Conservation (phyloP, 1,284 basidiomycete species). For the Ganoderma boninense region DNA sequence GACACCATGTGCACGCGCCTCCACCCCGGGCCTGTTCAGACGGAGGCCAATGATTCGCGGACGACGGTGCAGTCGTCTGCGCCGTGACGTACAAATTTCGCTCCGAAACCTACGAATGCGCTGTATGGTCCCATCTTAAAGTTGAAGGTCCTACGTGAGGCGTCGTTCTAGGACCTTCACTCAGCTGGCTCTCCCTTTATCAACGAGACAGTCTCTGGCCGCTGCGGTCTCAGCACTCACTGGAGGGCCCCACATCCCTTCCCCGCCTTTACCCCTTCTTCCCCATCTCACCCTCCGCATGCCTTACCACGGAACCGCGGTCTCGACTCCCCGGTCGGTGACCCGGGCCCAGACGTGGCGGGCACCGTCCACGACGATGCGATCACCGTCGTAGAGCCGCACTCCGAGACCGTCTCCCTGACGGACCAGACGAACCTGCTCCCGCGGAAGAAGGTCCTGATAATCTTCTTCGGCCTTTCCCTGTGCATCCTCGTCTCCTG, state of each 20-base stretch:
- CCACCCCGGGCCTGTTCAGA: slow-evolving; percentile 3
- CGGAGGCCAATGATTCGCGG: background rate
- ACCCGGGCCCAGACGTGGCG: background rate
- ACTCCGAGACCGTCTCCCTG: slow-evolving; percentile 41
- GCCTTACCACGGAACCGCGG: background rate
- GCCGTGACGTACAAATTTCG: background rate
- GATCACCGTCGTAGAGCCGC: slow-evolving; percentile 19
- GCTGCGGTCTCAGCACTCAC: background rate
- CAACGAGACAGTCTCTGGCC: background rate
- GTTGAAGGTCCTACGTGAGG: background rate
- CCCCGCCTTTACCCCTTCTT: background rate
- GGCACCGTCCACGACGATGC: slow-evolving; percentile 15
- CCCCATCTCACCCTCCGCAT: background rate
- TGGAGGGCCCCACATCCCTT: background rate
- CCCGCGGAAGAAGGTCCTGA: slow-evolving; percentile 70
- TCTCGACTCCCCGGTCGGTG: background rate
- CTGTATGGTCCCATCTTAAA: background rate
- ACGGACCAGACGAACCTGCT: slow-evolving; percentile 84
- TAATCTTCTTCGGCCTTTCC: slow-evolving; percentile 68
- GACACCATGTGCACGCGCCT: slow-evolving; percentile 22
- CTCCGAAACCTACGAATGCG: background rate
- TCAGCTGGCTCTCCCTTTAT: background rate
- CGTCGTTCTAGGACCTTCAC: background rate
- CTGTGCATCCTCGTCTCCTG: slow-evolving; percentile 66
- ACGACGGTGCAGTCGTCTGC: background rate